phyloP scores from a whole-genome alignment of 257 asterid genomes.

The Primulina huaijiensis region DNA sequence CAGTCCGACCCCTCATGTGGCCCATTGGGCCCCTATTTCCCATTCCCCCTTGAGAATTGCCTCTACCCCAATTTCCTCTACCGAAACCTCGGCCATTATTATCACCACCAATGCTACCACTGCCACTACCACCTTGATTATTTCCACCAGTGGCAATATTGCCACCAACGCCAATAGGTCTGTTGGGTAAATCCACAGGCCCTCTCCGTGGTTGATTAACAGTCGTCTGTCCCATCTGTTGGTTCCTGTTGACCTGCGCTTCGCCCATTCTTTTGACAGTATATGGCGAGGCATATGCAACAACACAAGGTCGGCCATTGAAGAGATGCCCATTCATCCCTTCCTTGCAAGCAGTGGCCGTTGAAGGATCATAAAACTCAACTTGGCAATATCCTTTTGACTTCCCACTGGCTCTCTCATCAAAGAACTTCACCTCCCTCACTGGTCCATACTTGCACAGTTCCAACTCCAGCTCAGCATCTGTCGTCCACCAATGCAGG shows the following conservation, averaged over 20 bases:
- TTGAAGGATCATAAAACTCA: slow-evolving; percentile 73
- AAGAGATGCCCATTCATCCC: slow-evolving; percentile 78
- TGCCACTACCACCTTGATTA: slow-evolving; percentile 37
- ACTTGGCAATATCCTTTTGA: slow-evolving; percentile 97
- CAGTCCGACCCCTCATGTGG: slow-evolving; percentile 51
- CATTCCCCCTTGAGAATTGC: slow-evolving; percentile 51
- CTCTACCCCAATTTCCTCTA: slow-evolving; percentile 89
- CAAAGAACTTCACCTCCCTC: slow-evolving; percentile 87
- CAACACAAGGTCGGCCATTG: slow-evolving; percentile 91
- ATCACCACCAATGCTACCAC: slow-evolving; percentile 37
- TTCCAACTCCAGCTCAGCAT: slow-evolving; percentile 82
- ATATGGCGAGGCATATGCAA: slow-evolving; percentile 83
- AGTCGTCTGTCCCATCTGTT: slow-evolving; percentile 44
- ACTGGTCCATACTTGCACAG: slow-evolving; percentile 75
- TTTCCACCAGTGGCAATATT: slow-evolving; percentile 45
- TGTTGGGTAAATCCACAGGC: slow-evolving; percentile 49
- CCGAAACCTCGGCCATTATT: slow-evolving; percentile 59
- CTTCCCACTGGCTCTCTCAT: slow-evolving; percentile 96
- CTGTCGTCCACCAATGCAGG: slow-evolving; percentile 98
- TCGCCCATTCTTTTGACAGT: slow-evolving; percentile 84
- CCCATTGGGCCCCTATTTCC: slow-evolving; percentile 47
- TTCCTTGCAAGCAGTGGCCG: slow-evolving; percentile 85
- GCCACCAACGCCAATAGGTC: slow-evolving; percentile 45
- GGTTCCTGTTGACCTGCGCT: slow-evolving; percentile 64
- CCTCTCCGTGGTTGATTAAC: slow-evolving; percentile 54